A percentile compares a stretch with the other conserved stretches of the same genome.
phyloP scores from a whole-genome alignment of 2,329 filamentous ascomycete genomes.

The Colletotrichum orbiculare region DNA sequence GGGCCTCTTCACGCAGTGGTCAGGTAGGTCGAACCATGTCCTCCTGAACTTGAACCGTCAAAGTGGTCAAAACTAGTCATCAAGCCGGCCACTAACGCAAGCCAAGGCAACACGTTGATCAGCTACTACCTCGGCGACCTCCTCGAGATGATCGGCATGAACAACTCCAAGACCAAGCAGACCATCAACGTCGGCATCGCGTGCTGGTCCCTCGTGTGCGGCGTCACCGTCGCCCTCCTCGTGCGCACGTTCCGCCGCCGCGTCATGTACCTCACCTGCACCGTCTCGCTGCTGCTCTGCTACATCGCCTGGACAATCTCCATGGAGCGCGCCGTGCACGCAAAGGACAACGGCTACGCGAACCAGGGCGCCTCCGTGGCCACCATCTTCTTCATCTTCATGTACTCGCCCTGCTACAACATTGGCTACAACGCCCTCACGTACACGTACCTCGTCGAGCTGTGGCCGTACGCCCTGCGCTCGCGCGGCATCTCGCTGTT shows the following conservation, averaged over 20 bases:
- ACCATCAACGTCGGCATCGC: slow-evolving; percentile 60
- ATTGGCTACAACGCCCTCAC: slow-evolving; percentile 71
- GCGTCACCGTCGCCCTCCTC: slow-evolving; percentile 53
- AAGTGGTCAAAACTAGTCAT: too few relatives aligned
- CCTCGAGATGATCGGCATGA: slow-evolving; percentile 58
- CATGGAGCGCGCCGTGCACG: slow-evolving; percentile 50
- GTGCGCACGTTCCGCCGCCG: slow-evolving; percentile 56
- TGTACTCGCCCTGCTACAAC: slow-evolving; percentile 67
- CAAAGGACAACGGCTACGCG: slow-evolving; percentile 41
- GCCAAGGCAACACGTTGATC: slow-evolving; percentile 61
- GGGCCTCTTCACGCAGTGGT: slow-evolving; percentile 64
- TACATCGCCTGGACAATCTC: slow-evolving; percentile 66
- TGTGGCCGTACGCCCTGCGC: slow-evolving; percentile 68
- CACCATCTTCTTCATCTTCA: slow-evolving; percentile 66
- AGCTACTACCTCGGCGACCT: slow-evolving; percentile 60
- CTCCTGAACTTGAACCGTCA: too few relatives aligned
- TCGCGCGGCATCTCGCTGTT: slow-evolving; percentile 63
- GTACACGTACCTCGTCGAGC: slow-evolving; percentile 69
- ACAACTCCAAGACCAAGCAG: slow-evolving; percentile 51
- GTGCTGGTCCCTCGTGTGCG: slow-evolving; percentile 59
- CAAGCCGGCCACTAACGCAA: too few relatives aligned
- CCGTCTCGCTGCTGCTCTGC: slow-evolving; percentile 51
- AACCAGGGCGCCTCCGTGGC: slow-evolving; percentile 50
- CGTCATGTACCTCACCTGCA: slow-evolving; percentile 61
- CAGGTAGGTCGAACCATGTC: too few relatives aligned